A percentile compares a stretch with the other conserved stretches of the same genome.
These are phyloP conservation scores for Pseudogymnoascus sp. DNA, from an alignment of 2,329 filamentous ascomycete genomes.

Conservation along the genomic window DNA sequence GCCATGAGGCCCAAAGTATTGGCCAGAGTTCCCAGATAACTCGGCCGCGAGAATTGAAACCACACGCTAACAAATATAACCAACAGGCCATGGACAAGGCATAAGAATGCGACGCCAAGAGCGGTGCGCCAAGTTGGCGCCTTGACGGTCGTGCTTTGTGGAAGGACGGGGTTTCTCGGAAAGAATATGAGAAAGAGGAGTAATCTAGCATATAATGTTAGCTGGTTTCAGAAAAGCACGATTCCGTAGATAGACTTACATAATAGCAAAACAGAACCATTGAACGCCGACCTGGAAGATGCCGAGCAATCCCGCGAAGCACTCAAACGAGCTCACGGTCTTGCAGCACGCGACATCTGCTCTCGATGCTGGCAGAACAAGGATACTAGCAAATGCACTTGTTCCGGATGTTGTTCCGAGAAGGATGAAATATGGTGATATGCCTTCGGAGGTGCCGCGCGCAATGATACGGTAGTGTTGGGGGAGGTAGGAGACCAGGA, in stretches of 20 bases:
- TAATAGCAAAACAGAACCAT: constrained; percentile 85
- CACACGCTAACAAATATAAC: constrained; percentile 62
- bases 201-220: constrained; percentile 48
- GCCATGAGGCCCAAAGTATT: constrained; percentile 77
- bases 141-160: constrained; percentile 31
- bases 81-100: constrained; percentile 68
- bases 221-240: background rate
- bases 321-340: constrained; percentile 73
- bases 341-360: constrained; percentile 81
- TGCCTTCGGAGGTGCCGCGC: constrained; percentile 81
- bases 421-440: constrained; percentile 91
- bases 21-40: constrained; percentile 69
- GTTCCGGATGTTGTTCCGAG: constrained; percentile 89
- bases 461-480: constrained; percentile 89
- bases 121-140: constrained; percentile 72
- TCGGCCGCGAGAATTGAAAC: constrained; percentile 56
- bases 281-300: constrained; percentile 88
- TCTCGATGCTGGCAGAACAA: constrained; percentile 76
- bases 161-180: constrained; percentile 51
- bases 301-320: constrained; percentile 76
- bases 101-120: constrained; percentile 64
- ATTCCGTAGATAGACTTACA: constrained; percentile 51
- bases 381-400: constrained; percentile 84
- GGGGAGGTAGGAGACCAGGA: constrained; percentile 87
- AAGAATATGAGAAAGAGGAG: constrained; percentile 95